A percentile compares a stretch with the other conserved stretches of the same genome.
phyloP scores from a whole-genome alignment of 495 filamentous ascomycete genomes.

The Trichoderma orchidacearum region DNA sequence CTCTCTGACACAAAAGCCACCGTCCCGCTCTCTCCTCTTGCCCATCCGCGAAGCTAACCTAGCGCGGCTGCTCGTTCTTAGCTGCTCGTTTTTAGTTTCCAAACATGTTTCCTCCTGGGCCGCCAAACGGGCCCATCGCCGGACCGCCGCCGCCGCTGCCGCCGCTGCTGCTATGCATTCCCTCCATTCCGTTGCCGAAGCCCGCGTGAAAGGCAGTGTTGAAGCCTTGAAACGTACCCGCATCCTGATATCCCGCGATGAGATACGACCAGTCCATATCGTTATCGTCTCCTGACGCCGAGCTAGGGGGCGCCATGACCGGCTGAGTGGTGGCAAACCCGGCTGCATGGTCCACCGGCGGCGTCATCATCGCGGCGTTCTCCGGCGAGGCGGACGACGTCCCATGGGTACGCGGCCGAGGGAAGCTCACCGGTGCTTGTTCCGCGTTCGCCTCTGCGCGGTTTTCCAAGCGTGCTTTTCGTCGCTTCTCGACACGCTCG shows the following conservation, averaged over 20 bases:
- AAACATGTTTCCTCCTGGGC: not conserved
- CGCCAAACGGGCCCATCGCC: not conserved
- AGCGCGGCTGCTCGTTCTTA: not conserved
- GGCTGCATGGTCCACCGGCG: not conserved
- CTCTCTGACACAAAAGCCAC: too few relatives aligned
- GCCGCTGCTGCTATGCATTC: not conserved
- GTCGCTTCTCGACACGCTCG: constrained; percentile 13
- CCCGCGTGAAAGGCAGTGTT: not conserved
- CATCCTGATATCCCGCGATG: constrained; percentile 1
- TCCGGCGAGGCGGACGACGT: not conserved
- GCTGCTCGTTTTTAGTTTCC: not conserved
- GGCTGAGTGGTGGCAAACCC: not conserved
- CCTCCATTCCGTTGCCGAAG: constrained; percentile 2
- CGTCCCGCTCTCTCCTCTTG: not conserved
- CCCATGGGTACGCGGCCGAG: not conserved
- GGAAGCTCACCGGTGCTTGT: not conserved
- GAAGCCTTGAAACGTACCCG: not conserved
- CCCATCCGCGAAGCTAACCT: not conserved
- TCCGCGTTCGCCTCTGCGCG: not conserved
- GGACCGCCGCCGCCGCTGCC: not conserved
- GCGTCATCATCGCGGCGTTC: constrained; percentile 2
- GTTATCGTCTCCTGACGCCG: not conserved
- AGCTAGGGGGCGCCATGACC: not conserved
- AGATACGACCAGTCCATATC: constrained; percentile 7
- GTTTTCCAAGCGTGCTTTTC: constrained; percentile 11